phyloP scores from a whole-genome alignment of 352 stramenopile species.

The Pythium aphanidermatum region DNA sequence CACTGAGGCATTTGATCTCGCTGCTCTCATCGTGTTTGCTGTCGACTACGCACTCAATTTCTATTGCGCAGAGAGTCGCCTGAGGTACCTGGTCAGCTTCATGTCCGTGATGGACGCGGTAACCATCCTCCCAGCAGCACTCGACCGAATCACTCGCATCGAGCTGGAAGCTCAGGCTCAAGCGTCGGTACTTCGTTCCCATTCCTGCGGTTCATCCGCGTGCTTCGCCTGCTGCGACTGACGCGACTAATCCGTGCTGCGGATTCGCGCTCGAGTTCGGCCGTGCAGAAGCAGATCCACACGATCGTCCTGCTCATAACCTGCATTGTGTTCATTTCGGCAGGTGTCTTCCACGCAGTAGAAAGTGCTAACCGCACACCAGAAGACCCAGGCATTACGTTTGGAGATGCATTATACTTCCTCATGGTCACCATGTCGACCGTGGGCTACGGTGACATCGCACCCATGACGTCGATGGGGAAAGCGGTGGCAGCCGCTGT shows the following conservation, averaged over 20 bases:
- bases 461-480: conserved; percentile 31
- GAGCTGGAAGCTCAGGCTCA: too few relatives aligned
- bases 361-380: conserved; percentile 26
- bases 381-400: conserved; percentile 28
- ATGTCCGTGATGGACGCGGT: conserved; percentile 55
- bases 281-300: conserved; percentile 61
- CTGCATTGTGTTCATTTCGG: conserved; percentile 60
- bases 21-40: conserved; percentile 38
- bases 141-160: conserved; percentile 27
- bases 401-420: conserved; percentile 56
- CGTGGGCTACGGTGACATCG: conserved; percentile 50
- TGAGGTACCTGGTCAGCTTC: conserved; percentile 37
- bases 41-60: conserved; percentile 55
- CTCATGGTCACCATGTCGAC: conserved; percentile 52
- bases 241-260: conserved; percentile 42
- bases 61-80: conserved; percentile 52
- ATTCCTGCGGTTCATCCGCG: conserved; percentile 57
- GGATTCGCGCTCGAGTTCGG: conserved; percentile 39
- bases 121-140: conserved; percentile 46
- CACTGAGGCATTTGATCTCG: conserved; percentile 28
- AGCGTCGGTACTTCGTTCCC: conserved; percentile 27
- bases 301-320: conserved; percentile 56
- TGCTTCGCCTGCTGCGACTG: conserved; percentile 49
- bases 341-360: conserved; percentile 50
- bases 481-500: conserved; percentile 38